These are phyloP conservation scores for Pulicaria dysenterica DNA, from an alignment of 129 eudicot species.

Conservation along the genomic window DNA sequence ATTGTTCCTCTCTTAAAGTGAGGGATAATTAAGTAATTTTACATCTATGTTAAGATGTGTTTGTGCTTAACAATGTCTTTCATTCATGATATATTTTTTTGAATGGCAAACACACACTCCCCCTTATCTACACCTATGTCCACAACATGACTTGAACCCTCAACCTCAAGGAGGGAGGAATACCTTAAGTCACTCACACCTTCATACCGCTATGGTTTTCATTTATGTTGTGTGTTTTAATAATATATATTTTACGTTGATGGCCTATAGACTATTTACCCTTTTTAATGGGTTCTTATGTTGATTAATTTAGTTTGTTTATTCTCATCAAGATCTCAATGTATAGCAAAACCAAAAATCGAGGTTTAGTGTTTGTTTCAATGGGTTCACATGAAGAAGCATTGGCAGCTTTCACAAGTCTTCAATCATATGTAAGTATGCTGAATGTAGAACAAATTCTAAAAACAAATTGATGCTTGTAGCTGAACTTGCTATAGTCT, in stretches of 20 bases:
- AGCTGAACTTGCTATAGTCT: background rate
- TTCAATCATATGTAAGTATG: conserved; percentile 75
- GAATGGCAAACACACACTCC: no score
- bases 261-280: background rate
- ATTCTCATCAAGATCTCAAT: conserved; percentile 59
- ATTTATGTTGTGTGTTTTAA: background rate
- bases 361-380: conserved; percentile 84
- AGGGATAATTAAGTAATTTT: no score
- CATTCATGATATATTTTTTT: no score
- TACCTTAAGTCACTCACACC: background rate
- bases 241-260: background rate
- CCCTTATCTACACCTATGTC: no score
- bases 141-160: no score
- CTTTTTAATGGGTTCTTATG: conserved; percentile 14
- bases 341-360: conserved; percentile 73
- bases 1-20: no score
- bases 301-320: conserved; percentile 22
- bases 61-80: no score
- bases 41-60: no score
- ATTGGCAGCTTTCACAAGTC: conserved; percentile 63
- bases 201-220: background rate
- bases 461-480: background rate
- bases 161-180: no score
- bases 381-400: conserved; percentile 94
- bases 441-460: background rate